Conservation (phyloP, 1,139 yeast genomes). For the Saccharomyces pastorianus region DNA sequence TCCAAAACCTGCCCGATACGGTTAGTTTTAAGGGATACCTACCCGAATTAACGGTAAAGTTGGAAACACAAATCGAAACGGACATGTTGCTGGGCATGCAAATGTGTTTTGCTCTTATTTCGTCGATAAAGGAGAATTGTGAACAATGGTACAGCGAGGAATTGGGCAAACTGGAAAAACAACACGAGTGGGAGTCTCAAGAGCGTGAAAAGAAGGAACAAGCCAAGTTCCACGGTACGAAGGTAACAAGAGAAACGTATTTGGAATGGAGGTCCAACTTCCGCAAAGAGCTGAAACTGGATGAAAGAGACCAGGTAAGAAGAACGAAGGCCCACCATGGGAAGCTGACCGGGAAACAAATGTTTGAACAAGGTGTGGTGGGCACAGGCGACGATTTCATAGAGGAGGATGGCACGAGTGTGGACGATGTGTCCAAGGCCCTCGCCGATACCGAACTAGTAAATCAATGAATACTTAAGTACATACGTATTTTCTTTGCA, state of each 20-base stretch:
- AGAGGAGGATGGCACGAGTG: constrained; percentile 25
- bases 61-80: constrained; percentile 59
- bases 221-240: constrained; percentile 65
- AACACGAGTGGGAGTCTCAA: constrained; percentile 49
- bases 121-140: constrained; percentile 70
- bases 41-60: constrained; percentile 34
- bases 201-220: constrained; percentile 65
- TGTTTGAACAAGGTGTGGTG: constrained; percentile 83
- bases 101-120: constrained; percentile 69
- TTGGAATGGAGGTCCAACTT: constrained; percentile 61
- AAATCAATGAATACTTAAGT: background rate
- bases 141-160: constrained; percentile 57
- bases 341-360: constrained; percentile 76
- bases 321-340: constrained; percentile 58
- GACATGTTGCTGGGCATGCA: constrained; percentile 71
- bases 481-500: background rate
- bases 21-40: constrained; percentile 48
- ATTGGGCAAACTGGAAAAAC: constrained; percentile 46
- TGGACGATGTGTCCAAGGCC: constrained; percentile 4
- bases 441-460: background rate
- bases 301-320: constrained; percentile 48
- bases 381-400: constrained; percentile 48
- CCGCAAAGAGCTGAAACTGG: constrained; percentile 46
- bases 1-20: constrained; percentile 49
- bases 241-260: constrained; percentile 68